Percentiles rank a stretch among this genome's conserved stretches.
Evolutionary conservation across 129 eudicot genomes (phyloP).

Genomic region (Cynara cardunculus): DNA sequence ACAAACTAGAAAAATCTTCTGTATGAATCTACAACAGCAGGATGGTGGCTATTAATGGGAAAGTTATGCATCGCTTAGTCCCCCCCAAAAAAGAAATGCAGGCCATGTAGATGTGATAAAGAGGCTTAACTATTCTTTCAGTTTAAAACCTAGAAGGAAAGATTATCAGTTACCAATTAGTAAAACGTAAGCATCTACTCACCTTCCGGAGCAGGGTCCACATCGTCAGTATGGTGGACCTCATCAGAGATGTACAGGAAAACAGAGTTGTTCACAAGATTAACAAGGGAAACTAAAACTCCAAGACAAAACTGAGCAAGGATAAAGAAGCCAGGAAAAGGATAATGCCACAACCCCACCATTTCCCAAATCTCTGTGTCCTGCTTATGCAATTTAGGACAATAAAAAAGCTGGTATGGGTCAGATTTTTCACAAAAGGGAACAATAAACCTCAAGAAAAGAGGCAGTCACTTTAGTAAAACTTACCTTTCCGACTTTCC

Average conservation of each 20-base stretch:
- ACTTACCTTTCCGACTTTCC: constrained; percentile 54
- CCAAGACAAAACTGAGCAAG: constrained; percentile 97
- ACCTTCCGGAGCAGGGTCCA: constrained; percentile 66
- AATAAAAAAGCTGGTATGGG: constrained; percentile 4
- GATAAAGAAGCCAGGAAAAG: constrained; percentile 90
- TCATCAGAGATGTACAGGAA: constrained; percentile 76
- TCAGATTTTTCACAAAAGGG: background rate
- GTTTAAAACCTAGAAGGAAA: background rate
- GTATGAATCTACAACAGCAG: background rate
- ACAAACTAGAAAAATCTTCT: background rate
- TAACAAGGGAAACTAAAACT: constrained; percentile 83
- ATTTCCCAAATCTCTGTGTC: constrained; percentile 94
- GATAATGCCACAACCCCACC: constrained; percentile 96
- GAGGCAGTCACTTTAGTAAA: background rate
- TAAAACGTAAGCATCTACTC: constrained; percentile 2
- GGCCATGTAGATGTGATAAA: background rate
- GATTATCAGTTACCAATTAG: background rate
- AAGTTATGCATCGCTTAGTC: background rate
- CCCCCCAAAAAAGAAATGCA: no score
- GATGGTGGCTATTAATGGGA: background rate
- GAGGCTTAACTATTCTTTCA: background rate
- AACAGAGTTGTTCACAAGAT: constrained; percentile 93
- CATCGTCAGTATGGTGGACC: constrained; percentile 41
- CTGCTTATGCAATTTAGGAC: constrained; percentile 34
- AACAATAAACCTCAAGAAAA: background rate